Evolutionary conservation across 441 rosid genomes (phyloP), one percentile per base, ranked within the genome.

Genomic region (Macaranga tanarius): DNA sequence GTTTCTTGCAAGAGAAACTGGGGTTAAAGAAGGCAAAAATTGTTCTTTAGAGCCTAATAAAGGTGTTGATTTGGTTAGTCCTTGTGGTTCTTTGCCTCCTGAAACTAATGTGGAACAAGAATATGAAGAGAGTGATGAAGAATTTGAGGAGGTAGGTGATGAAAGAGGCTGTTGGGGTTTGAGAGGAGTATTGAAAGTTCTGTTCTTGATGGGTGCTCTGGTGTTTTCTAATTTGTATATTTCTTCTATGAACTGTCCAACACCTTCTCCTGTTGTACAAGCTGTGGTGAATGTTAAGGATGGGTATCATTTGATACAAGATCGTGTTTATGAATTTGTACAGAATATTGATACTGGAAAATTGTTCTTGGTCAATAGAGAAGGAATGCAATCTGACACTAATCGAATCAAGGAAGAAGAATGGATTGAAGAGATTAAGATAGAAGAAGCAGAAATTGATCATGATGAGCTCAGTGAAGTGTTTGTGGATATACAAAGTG

Each of bases 211-310:
- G 54, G 48, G 65, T 68, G 77, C 79, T 75, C 67, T 84, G 73
- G 68, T 73, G 72, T 15, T 76, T 56, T 75, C 67, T 42, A 79
- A 80, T 42, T 48, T 69, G 19, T 80, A 77, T 62, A 82, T 84
- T 73, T 79, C 85, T 67, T 71, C 81, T 20, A 79, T 75, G 84
- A 82, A 83, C 67, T 84, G 84, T 48, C 80, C 80, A 4, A 68
- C 72, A n/a, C 71, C 75, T 58, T 71, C 80, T 17, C 66, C 45
- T 25, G 23, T 70, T 22, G 62, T 65, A 31, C 76, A 62, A 56
- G 72, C 74, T 57, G 63, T 73, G 40, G 47, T 48, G 76, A 58
- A 57, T 64, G 20, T 77, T 31, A 77, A 60, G 66, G 69, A 75
- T 69, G 76, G 77, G 50, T 77, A 47, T 77, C 45, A 56, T 16